phyloP scores from a whole-genome alignment of 164 flowering plant species.

The Protea cynaroides region DNA sequence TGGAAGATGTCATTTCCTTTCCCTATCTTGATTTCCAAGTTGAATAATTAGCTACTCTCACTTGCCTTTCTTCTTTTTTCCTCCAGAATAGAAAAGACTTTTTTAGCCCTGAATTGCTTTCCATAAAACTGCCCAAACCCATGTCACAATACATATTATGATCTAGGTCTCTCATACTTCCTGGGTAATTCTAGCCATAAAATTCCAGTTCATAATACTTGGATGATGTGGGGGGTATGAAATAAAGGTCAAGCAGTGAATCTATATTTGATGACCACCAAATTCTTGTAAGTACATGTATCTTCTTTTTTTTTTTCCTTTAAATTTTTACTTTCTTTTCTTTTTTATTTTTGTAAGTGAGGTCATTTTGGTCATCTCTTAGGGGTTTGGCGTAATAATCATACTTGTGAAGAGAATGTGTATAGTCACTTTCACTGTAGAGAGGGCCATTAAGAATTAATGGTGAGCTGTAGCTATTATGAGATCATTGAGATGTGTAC shows the following conservation, averaged over 20 bases:
- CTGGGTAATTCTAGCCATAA: no score
- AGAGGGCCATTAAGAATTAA: constrained; percentile 13
- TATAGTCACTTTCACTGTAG: constrained; percentile 12
- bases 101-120: background rate
- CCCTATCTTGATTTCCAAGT: constrained; percentile 67
- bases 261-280: constrained; percentile 7
- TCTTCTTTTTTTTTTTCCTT: background rate
- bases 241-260: background rate
- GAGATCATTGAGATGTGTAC: no score
- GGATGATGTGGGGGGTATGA: constrained; percentile 1
- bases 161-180: constrained; percentile 4
- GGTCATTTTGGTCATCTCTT: constrained; percentile 12
- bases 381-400: constrained; percentile 13
- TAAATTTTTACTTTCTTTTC: no score
- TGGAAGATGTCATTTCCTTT: constrained; percentile 63
- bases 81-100: no score
- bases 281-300: constrained; percentile 11
- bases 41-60: constrained; percentile 10
- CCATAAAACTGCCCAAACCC: background rate
- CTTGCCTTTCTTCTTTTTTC: background rate
- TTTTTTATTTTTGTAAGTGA: constrained; percentile 6
- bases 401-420: constrained; percentile 25
- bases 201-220: background rate
- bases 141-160: constrained; percentile 1
- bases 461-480: constrained; percentile 21